Base-by-base conservation (phyloP, 2,329 filamentous ascomycete genomes). In the Monilinia vaccinii-corymbosi region DNA sequence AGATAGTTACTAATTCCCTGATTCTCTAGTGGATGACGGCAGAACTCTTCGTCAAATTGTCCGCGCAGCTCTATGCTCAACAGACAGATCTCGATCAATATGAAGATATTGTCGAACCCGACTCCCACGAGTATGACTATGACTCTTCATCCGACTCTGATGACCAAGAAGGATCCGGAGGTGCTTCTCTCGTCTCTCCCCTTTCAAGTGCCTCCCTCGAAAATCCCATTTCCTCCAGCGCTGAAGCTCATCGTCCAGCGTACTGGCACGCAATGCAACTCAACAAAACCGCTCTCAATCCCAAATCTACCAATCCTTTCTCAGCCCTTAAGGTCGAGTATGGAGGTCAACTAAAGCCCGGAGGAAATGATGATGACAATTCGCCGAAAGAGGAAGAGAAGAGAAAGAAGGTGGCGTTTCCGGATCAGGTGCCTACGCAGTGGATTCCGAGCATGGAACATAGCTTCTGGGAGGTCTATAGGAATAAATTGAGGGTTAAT, bases 21-120 rank as follows among this genome's bases (percentile, higher is more conserved):
- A 11, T 14, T 3, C 18, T 44, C 13, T 18, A 53, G 51, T 75
- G 67, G 64, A 77, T 78, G 70, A 78, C 77, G 0, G 75, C 75
- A 0, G 68, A 73, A 13, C 67, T 78, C 1, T 75, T 78, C 49
- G 61, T 73, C 53, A 75, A 74, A 55, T 61, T 73, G 13, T 61
- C 66, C 4, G 61, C 65, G 1, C 66, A 69, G 21, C 55, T 68
- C 16, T 64, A 67, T 56, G 52, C 55, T 46, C 61, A 68, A 42
- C 48, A 58, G 4, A 31, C 34, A 38, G 56, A 44, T 16, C 23
- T 47, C 11, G 23, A n/a, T 47, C n/a, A 47, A 11, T 11, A 56
- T 5, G 21, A 56, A n/a, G 18, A 46, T 10, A 25, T 16, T 32
- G 23, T 31, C 1, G 11, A 44, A 14, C 44, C 60, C 61, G 34